Evolutionary conservation across 2,329 filamentous ascomycete species (phyloP).

Genomic region (Pseudogymnoascus sp.): DNA sequence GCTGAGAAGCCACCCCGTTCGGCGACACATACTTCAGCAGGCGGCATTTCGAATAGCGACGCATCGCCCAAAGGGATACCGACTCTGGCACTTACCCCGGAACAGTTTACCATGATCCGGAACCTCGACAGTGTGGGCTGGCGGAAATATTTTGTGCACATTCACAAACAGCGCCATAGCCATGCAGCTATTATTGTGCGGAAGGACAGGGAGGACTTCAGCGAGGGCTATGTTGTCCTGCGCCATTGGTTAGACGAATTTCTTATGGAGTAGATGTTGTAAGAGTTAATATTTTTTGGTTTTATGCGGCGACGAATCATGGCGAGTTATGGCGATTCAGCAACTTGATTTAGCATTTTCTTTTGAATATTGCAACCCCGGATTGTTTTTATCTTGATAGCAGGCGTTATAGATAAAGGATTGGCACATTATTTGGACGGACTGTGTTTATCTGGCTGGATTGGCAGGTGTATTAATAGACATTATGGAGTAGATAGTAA

Average conservation of each 20-base stretch:
- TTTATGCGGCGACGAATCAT: not conserved
- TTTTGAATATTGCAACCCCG: not conserved
- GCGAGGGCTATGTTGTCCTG: slow-evolving; percentile 71
- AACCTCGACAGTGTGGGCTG: slow-evolving; percentile 61
- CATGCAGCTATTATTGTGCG: slow-evolving; percentile 89
- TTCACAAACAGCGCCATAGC: slow-evolving; percentile 69
- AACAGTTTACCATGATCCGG: slow-evolving; percentile 80
- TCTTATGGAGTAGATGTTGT: slow-evolving; percentile 19
- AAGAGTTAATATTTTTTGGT: not conserved
- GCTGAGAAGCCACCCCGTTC: not conserved
- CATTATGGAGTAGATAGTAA: not conserved
- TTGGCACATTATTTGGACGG: not conserved
- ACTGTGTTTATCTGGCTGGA: not conserved
- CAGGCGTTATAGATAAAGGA: not conserved
- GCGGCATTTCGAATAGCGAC: slow-evolving; percentile 32
- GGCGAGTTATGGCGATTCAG: not conserved
- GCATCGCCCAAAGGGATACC: slow-evolving; percentile 38
- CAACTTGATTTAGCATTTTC: not conserved
- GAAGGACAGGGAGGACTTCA: slow-evolving; percentile 56
- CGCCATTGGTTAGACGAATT: slow-evolving; percentile 78
- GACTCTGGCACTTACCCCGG: slow-evolving; percentile 67
- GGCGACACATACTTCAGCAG: not conserved
- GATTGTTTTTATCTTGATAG: not conserved
- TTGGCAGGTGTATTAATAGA: not conserved
- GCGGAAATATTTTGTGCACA: slow-evolving; percentile 63